Evolutionary conservation across 1,284 basidiomycete genomes (phyloP).

Genomic region (Pascua sp.): DNA sequence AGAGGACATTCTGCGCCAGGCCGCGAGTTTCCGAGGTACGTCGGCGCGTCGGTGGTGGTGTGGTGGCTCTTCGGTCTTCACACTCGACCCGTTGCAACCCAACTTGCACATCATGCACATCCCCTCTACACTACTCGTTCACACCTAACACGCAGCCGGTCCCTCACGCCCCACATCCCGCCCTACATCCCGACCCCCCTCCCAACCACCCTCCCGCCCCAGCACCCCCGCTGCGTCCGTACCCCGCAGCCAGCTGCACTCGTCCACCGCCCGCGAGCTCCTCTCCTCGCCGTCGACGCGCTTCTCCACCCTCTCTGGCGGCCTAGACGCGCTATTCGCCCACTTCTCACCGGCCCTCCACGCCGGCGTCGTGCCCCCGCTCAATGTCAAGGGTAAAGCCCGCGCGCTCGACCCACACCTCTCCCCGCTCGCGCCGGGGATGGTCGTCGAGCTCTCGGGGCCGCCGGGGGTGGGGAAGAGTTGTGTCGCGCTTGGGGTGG

Average conservation of each 20-base stretch:
- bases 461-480: constrained; percentile 49
- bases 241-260: constrained; percentile 3
- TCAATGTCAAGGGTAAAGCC: constrained; percentile 20
- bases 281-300: constrained; percentile 19
- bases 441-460: constrained; percentile 43
- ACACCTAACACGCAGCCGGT: constrained; percentile 4
- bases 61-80: neutral
- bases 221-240: neutral
- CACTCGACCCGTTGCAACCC: neutral
- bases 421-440: constrained; percentile 28
- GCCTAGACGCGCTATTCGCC: constrained; percentile 36
- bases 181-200: neutral
- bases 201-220: neutral
- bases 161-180: constrained; percentile 1
- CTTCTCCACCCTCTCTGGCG: constrained; percentile 34
- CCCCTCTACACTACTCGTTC: neutral
- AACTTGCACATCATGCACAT: neutral
- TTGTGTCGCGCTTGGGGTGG: constrained; percentile 27
- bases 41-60: neutral
- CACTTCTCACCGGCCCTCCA: constrained; percentile 6
- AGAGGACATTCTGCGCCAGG: constrained; percentile 31
- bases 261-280: constrained; percentile 30
- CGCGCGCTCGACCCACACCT: neutral
- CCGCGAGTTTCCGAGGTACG: constrained; percentile 19
- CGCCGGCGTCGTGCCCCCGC: neutral